phyloP scores from a whole-genome alignment of 768 basidiomycete species.

The Naematelia encephala region DNA sequence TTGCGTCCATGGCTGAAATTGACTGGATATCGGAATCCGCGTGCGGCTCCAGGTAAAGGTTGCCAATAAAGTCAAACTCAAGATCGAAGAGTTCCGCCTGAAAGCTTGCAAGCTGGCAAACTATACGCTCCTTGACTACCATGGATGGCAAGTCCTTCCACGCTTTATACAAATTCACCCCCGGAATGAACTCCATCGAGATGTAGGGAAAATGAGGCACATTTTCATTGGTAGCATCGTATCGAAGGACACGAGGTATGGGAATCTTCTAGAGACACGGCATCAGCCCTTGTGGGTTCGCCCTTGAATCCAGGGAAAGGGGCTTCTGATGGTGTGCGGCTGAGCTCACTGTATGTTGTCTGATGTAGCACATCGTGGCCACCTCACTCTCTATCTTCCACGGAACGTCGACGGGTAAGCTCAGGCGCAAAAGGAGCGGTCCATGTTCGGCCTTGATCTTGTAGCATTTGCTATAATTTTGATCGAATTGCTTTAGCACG shows the following conservation, averaged over 20 bases:
- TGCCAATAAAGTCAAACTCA: not conserved
- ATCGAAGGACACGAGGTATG: not conserved
- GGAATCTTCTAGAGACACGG: no score
- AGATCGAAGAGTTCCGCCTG: not conserved
- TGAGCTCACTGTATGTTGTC: no score
- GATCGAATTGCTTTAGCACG: not conserved
- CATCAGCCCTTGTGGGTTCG: not conserved
- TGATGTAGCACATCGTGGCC: not conserved
- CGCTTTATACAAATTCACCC: not conserved
- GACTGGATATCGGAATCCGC: no score
- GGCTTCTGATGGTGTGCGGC: not conserved
- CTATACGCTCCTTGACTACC: not conserved
- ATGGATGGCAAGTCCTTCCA: not conserved
- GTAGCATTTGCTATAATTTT: not conserved
- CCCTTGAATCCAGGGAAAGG: no score
- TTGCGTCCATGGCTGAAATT: no score
- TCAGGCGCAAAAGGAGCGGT: not conserved
- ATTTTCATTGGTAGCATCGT: not conserved
- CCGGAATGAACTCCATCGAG: not conserved
- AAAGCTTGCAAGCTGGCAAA: not conserved
- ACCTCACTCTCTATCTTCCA: not conserved
- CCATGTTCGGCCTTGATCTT: not conserved
- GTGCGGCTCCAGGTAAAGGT: not conserved
- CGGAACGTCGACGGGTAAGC: not conserved
- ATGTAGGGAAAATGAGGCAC: not conserved